Evolutionary conservation across 805 yeast species (phyloP), one percentile per base, ranked within the genome.

Genomic region (Lipomyces starkeyi): DNA sequence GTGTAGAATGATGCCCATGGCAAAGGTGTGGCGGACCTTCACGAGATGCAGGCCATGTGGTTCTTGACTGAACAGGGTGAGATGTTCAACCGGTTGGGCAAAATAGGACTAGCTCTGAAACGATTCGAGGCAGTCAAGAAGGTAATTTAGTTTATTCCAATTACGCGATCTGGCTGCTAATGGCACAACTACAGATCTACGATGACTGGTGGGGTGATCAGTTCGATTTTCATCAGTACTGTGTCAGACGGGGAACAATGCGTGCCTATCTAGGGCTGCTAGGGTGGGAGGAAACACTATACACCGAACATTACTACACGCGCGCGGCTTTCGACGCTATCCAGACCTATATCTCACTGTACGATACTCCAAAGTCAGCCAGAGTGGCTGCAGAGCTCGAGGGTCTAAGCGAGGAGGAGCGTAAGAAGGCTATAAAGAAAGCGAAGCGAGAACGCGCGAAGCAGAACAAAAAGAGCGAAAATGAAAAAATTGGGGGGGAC

Each of bases 11-110:
- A 91, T 58, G 87, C 85, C n/a, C 83, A 87, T 2, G 85, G 86
- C n/a, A 91, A 90, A 73, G 98, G 97, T 6, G 86, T 94, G 58
- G 88, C 87, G 73, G 98, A 95, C 76, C 82, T 94, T 74, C 96
- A 91, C 75, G 83, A 85, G 40, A 90, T 95, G 89, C 98, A 95
- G 80, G 93, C 90, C n/a, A 85, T 88, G 61, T 93, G 98, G 97
- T 91, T 92, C 70, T 80, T 95, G 71, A 79, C 85, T 20, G 97
- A 92, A 76, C 87, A 89, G 77, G 98, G 95, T 1, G 96, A 91
- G 75, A 88, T 95, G 2, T 92, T 91, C 73, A 78, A 80, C 62
- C 86, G 97, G 74, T 74, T 86, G 56, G 89, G 86, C 71, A 79
- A 84, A 59, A 81, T 78, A 32, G 97, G 97, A 0, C 79, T 95